Percentiles rank a stretch among this genome's conserved stretches.
Evolutionary conservation across 805 yeast species (phyloP).

Genomic region (Barnettozyma salicaria): DNA sequence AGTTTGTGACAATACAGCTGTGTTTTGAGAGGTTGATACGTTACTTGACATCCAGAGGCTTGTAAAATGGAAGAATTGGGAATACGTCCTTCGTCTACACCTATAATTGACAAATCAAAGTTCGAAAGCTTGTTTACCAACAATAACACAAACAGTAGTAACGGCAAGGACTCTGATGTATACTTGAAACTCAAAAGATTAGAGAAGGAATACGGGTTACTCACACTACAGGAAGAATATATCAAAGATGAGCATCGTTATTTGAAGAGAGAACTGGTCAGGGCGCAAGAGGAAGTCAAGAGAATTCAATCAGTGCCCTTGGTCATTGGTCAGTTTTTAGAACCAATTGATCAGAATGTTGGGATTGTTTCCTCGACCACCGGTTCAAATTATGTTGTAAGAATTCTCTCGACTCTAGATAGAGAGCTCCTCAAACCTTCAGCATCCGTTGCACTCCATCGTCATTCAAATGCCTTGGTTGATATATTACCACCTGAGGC

Average conservation of each 20-base stretch:
- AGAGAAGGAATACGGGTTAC: constrained; percentile 83
- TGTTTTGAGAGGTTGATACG: background rate
- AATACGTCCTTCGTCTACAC: constrained; percentile 33
- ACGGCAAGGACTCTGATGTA: constrained; percentile 47
- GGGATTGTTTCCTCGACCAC: constrained; percentile 98
- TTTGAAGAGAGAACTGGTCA: constrained; percentile 83
- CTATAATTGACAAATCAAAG: constrained; percentile 30
- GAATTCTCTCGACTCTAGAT: constrained; percentile 90
- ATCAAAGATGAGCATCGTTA: constrained; percentile 98
- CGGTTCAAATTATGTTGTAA: constrained; percentile 94
- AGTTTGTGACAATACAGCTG: no score
- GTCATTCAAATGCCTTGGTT: constrained; percentile 96
- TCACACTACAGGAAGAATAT: constrained; percentile 88
- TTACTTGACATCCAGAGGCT: background rate
- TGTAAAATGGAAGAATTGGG: constrained; percentile 60
- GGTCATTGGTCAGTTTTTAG: constrained; percentile 96
- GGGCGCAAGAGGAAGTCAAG: constrained; percentile 98
- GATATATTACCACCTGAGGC: constrained; percentile 99
- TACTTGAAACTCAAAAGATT: constrained; percentile 81
- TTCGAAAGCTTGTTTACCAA: constrained; percentile 26
- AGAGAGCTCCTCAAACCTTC: constrained; percentile 92
- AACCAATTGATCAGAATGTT: constrained; percentile 93
- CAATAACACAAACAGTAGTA: constrained; percentile 5
- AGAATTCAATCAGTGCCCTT: constrained; percentile 95
- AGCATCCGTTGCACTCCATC: constrained; percentile 93